These are phyloP conservation scores for Paecilomyces formosus DNA, from an alignment of 2,329 filamentous ascomycete species.

Conservation along the genomic window DNA sequence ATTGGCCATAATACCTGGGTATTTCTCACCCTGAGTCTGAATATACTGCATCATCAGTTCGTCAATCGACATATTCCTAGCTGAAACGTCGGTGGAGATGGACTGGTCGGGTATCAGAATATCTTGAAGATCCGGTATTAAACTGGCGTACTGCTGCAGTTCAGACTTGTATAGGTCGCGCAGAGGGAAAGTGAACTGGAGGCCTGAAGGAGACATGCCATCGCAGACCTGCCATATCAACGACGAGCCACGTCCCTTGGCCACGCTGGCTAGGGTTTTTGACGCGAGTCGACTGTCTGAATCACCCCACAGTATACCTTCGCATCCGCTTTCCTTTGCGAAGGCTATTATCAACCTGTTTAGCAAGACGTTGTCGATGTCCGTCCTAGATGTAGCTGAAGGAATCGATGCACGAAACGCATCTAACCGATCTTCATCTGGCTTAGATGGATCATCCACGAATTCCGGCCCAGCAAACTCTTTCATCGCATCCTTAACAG, in stretches of 20 bases:
- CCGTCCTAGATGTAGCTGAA: conserved; percentile 67
- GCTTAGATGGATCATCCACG: conserved; percentile 18
- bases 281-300: conserved; percentile 84
- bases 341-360: conserved; percentile 63
- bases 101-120: conserved; percentile 39
- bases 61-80: conserved; percentile 71
- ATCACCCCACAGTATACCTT: conserved; percentile 72
- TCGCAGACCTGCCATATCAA: conserved; percentile 78
- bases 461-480: conserved; percentile 21
- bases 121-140: conserved; percentile 44
- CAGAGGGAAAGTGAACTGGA: conserved; percentile 68
- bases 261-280: conserved; percentile 75
- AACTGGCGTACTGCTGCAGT: conserved; percentile 57
- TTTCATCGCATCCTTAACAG: conserved; percentile 24
- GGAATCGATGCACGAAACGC: conserved; percentile 54
- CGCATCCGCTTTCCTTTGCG: conserved; percentile 54
- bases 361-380: conserved; percentile 64
- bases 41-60: conserved; percentile 88
- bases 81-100: conserved; percentile 27
- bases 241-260: conserved; percentile 80
- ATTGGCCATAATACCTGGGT: conserved; percentile 88
- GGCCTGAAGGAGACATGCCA: conserved; percentile 53
- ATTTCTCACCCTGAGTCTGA: conserved; percentile 72
- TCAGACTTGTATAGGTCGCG: conserved; percentile 82
- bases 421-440: conserved; percentile 43